phyloP scores from a whole-genome alignment of 257 asterid species.

The Salvia splendens region DNA sequence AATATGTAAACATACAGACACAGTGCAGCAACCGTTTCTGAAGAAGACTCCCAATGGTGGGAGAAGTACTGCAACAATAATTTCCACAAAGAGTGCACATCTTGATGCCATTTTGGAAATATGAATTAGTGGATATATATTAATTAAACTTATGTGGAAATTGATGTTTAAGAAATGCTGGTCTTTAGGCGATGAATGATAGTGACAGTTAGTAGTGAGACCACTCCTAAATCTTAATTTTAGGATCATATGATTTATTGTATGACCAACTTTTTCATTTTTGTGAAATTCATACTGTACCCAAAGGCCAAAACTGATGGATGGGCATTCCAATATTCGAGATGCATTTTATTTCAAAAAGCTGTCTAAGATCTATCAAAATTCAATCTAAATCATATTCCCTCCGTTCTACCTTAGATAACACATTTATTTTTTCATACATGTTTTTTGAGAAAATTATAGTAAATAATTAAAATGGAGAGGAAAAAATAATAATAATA shows the following conservation, averaged over 20 bases:
- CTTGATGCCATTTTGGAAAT: constrained; percentile 46
- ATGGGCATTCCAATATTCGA: too few relatives aligned
- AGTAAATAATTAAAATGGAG: too few relatives aligned
- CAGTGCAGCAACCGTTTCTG: constrained; percentile 43
- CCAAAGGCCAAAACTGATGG: too few relatives aligned
- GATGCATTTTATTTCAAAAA: too few relatives aligned
- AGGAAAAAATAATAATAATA: too few relatives aligned
- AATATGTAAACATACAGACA: constrained; percentile 28
- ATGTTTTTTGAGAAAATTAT: too few relatives aligned
- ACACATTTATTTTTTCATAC: too few relatives aligned
- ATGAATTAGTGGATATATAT: neutral
- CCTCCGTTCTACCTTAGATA: too few relatives aligned
- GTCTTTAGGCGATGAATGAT: constrained; percentile 32
- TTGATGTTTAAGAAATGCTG: constrained; percentile 26
- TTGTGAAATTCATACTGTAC: too few relatives aligned
- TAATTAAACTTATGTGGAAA: neutral
- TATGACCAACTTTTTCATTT: neutral
- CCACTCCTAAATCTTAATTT: constrained; percentile 18
- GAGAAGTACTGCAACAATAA: constrained; percentile 38
- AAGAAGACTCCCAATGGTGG: constrained; percentile 43
- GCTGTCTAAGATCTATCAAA: too few relatives aligned
- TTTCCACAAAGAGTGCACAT: constrained; percentile 40
- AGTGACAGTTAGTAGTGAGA: neutral
- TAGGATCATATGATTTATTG: constrained; percentile 27
- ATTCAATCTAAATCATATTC: too few relatives aligned